Conservation (phyloP, 164 flowering plant species). For the Tetracentron sinense region DNA sequence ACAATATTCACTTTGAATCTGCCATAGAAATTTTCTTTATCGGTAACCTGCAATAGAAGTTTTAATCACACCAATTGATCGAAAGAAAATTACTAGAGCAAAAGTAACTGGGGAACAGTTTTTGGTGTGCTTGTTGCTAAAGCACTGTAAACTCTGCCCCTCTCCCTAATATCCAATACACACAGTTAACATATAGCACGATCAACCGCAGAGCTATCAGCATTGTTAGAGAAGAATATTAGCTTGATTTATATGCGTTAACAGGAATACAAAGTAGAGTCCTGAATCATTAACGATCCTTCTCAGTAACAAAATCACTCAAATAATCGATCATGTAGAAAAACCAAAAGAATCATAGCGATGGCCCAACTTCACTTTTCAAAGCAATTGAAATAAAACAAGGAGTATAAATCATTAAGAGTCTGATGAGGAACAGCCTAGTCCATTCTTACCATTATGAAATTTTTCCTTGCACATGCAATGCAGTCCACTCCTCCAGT, state of each 20-base stretch:
- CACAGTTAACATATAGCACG: neutral
- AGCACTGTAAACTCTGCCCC: neutral
- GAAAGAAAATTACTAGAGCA: neutral
- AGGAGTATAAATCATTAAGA: neutral
- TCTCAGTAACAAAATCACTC: neutral
- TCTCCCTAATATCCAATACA: neutral
- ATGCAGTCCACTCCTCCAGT: conserved; percentile 86
- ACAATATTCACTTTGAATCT: no score
- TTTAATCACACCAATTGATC: neutral
- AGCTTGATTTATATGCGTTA: neutral
- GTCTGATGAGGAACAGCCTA: neutral
- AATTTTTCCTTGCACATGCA: conserved; percentile 63
- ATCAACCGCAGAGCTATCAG: neutral
- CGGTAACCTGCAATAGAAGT: no score
- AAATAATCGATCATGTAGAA: neutral
- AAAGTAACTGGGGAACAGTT: neutral
- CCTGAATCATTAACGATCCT: neutral
- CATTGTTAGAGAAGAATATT: no score
- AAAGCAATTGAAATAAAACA: conserved; percentile 4
- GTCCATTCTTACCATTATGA: conserved; percentile 41
- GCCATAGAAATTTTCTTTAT: no score
- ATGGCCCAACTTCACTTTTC: neutral
- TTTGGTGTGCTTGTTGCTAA: neutral
- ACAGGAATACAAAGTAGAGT: neutral
- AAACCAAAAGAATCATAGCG: neutral